These are phyloP conservation scores for Pleurotus sapidus DNA, from an alignment of 768 basidiomycete genomes.

Conservation along the genomic window DNA sequence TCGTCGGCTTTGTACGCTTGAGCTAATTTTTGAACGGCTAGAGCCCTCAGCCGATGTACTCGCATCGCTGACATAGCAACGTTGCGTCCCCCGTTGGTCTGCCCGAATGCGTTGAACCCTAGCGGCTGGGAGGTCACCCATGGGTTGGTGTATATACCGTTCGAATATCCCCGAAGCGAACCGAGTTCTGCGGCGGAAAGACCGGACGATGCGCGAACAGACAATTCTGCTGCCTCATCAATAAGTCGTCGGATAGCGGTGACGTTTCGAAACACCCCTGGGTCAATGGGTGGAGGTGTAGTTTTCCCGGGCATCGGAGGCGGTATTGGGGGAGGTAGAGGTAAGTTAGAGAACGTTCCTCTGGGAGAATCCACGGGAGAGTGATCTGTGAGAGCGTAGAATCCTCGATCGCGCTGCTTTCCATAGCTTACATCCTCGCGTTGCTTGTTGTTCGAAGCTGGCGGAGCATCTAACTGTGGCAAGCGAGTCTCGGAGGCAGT, in stretches of 20 bases:
- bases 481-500: conserved; percentile 42
- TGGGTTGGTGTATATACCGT: conserved; percentile 39
- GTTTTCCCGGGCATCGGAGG: conserved; percentile 60
- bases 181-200: conserved; percentile 73
- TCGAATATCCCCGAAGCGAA: conserved; percentile 48
- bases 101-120: conserved; percentile 57
- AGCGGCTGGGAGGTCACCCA: conserved; percentile 66
- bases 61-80: conserved; percentile 84
- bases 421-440: conserved; percentile 13
- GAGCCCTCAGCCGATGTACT: conserved; percentile 72
- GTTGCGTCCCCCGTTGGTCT: conserved; percentile 57
- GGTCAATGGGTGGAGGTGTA: conserved; percentile 84
- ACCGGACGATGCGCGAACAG: conserved; percentile 84
- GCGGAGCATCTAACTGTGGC: conserved; percentile 15
- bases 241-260: conserved; percentile 75
- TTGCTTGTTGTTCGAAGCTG: background rate
- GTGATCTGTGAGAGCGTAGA: conserved; percentile 37
- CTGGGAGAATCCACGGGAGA: conserved; percentile 47
- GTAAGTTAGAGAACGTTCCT: conserved; percentile 29
- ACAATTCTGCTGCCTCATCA: conserved; percentile 87
- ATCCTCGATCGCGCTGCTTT: conserved; percentile 45
- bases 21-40: conserved; percentile 86
- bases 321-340: conserved; percentile 47
- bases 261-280: conserved; percentile 80
- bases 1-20: conserved; percentile 86